Base-by-base conservation (phyloP, 2,329 filamentous ascomycete species). In the Ophiosphaerella narmari region DNA sequence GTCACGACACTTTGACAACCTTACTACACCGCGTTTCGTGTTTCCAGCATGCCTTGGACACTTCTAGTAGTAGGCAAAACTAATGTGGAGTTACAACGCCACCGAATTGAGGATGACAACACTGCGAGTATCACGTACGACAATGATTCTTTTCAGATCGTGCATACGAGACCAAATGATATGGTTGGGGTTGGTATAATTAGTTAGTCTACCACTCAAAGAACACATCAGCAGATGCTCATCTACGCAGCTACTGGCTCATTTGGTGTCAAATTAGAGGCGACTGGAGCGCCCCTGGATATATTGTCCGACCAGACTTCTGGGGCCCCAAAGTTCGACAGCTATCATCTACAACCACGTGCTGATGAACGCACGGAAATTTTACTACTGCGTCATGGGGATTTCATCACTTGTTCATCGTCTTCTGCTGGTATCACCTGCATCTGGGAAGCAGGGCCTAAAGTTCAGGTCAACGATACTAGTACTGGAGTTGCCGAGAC, bases 311-410 rank as follows among this genome's bases (percentile, higher is more conserved):
- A 32, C 18, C 41, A 52, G 2, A 37, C 39, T 35, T 18, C 23
- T 18, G 18, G 32, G 16, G 46, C 54, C n/a, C 45, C 49, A 18
- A 43, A 43, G 33, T 18, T 12, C n/a, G 55, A 62, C 24, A 50
- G 40, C 13, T 67, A 67, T 29, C 37, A 57, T 18, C 47, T 73
- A 31, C 54, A 61, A 21, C 59, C 59, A 35, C 46, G 42, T n/a
- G 45, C 23, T 5, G 42, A 52, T 18, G 48, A 41, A 4, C 53
- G 29, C 14, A 43, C 43, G 5, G 68, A 73, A 43, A 53, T 66
- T 12, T 55, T 72, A 1, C 48, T 73, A 3, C 49, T 73, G 31
- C 64, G 70, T 6, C 50, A 65, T 36, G 55, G 53, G 18, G 70
- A 73, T 38, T 35, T 45, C 2, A 55, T 73, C 13, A 47, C 26